A percentile compares a stretch with the other conserved stretches of the same genome.
These are phyloP conservation scores for Aureobasidium pullulans DNA, from an alignment of 2,329 filamentous ascomycete genomes.

Conservation along the genomic window DNA sequence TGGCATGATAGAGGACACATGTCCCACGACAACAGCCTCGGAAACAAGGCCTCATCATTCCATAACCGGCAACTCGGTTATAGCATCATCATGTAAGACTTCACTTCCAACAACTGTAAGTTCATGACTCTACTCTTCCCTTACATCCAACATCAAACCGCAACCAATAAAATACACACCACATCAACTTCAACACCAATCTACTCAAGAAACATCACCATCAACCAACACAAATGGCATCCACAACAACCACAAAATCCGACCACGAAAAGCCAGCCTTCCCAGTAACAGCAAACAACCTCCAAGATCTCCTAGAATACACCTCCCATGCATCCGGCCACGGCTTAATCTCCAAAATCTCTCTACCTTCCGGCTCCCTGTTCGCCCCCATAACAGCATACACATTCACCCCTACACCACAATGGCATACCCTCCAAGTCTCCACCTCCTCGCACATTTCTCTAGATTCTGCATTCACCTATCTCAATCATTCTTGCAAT, in stretches of 20 bases:
- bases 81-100: too few relatives aligned
- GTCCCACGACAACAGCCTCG: not conserved
- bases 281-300: constrained; percentile 23
- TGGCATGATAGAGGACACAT: not conserved
- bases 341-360: constrained; percentile 41
- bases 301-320: constrained; percentile 33
- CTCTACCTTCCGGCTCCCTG: constrained; percentile 43
- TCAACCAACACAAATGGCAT: not conserved
- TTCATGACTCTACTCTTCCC: too few relatives aligned
- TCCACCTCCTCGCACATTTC: constrained; percentile 45
- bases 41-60: too few relatives aligned
- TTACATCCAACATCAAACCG: too few relatives aligned
- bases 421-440: constrained; percentile 47
- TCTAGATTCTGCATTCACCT: constrained; percentile 50
- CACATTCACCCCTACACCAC: constrained; percentile 34
- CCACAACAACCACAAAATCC: not conserved
- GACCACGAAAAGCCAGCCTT: constrained; percentile 18
- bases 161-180: not conserved
- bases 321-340: constrained; percentile 31
- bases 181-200: not conserved
- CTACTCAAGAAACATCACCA: not conserved
- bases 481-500: constrained; percentile 50
- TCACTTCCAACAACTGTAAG: too few relatives aligned
- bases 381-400: constrained; percentile 40
- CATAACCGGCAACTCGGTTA: too few relatives aligned